Base-by-base conservation (phyloP, 352 stramenopile species). In the Plasmopara viticola region DNA sequence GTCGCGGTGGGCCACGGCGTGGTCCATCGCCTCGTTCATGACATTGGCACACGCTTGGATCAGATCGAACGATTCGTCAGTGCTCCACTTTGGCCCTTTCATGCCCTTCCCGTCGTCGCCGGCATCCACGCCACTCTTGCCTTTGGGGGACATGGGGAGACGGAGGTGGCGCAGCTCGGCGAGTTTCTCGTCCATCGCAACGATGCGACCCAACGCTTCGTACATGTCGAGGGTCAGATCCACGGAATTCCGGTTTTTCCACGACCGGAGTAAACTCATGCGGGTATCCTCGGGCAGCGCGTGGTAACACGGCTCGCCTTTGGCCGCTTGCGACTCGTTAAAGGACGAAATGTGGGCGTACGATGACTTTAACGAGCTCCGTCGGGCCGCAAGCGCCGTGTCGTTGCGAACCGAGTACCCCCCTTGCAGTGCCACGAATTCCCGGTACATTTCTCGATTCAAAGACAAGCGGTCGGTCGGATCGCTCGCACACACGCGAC, bases 171-270 rank as follows among this genome's bases (percentile, higher is more conserved):
- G 62, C 13, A 64, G 43, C 29, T 58, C 33, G 0, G 43, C 28
- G 37, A 68, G 53, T n/a, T 60, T 66, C 10, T 64, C 51, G 31
- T 75, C 53, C 59, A 72, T 60, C 2, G 57, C 56, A 43, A 75
- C 15, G 44, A 75, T 68, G 34, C 59, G 66, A 14, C 46, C 42
- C 50, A 75, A 56, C 0, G 42, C 53, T 35, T 69, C 56, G 41
- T 59, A 75, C 55, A 71, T 70, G 14, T 61, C 52, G 38, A 70
- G 67, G 6, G 62, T 61, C 5, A 75, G 55, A 44, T 72, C 66
- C 38, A 75, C 56, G 0, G 62, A 70, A 35, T 75, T 75, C 46
- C 59, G 59, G 15, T 72, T 70, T 44, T 72, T 68, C 66, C 66
- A 75, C 6, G 62, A 70, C 1, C 60, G 55, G n/a, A 75, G 47